A percentile compares a stretch with the other conserved stretches of the same genome.
These are phyloP conservation scores for Haplosporangium gracile DNA, from an alignment of 192 early-diverging fungal genomes.

Conservation along the genomic window DNA sequence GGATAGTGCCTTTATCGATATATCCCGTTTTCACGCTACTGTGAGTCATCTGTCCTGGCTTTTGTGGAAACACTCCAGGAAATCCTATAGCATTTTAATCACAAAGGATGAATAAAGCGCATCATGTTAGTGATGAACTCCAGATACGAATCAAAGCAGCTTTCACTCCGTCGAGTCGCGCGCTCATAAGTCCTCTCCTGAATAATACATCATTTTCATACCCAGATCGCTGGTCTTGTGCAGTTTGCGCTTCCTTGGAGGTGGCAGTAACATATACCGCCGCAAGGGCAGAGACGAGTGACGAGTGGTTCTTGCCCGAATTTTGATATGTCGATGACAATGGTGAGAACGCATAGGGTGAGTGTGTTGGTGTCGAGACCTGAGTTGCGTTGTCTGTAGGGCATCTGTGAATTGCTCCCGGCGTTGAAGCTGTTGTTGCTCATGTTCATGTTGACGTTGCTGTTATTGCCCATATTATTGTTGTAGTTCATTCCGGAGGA, in stretches of 20 bases:
- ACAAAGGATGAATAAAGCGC: neutral
- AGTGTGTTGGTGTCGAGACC: constrained; percentile 49
- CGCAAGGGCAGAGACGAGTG: constrained; percentile 51
- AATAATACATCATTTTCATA: neutral
- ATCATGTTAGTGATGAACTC: neutral
- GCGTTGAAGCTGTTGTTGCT: constrained; percentile 7
- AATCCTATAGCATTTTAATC: constrained; percentile 42
- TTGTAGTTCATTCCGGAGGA: constrained; percentile 29
- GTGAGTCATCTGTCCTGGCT: constrained; percentile 65
- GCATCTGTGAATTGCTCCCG: constrained; percentile 4
- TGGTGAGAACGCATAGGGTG: constrained; percentile 63
- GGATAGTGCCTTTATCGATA: constrained; percentile 62
- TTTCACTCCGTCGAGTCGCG: no score
- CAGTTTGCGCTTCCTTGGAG: constrained; percentile 47
- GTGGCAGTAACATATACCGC: constrained; percentile 63
- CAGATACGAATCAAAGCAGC: no score
- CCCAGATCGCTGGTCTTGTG: constrained; percentile 59
- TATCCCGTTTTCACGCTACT: constrained; percentile 75
- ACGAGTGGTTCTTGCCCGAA: constrained; percentile 39
- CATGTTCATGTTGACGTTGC: constrained; percentile 11
- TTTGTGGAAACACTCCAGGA: constrained; percentile 74
- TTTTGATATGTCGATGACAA: constrained; percentile 59
- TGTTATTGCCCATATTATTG: constrained; percentile 21
- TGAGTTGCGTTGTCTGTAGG: constrained; percentile 40
- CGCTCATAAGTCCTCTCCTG: no score